Base-by-base conservation (phyloP, 2,329 filamentous ascomycete genomes). In the Xylaria sp. region DNA sequence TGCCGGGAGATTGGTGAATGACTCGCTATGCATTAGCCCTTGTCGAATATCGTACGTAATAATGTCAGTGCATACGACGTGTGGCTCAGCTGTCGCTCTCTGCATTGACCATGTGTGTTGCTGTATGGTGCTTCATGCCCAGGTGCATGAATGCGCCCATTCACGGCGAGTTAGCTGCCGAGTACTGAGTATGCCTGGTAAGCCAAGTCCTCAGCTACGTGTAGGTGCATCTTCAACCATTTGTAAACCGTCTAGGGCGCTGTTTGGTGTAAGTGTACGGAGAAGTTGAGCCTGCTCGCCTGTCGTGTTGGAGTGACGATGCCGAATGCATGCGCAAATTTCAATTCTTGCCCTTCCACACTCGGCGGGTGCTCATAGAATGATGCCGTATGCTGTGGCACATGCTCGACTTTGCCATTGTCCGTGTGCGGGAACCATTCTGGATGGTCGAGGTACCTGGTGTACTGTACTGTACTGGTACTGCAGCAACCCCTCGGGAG, bases 1-100 rank as follows among this genome's bases (percentile, higher is more conserved):
- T 72, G 70, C 70, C 69, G 70, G 63, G 63, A 66, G 63, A 66
- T 72, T 69, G 65, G 70, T 68, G 59, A 72, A 69, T 72, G 70
- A 72, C 70, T 72, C 70, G 70, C 68, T 69, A 28, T 71, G 70
- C 70, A 71, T 71, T 20, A 58, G 56, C 68, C 70, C 70, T 61
- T 71, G 70, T 67, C 65, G 57, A 54, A 44, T 66, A 70, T 72
- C 67, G 58, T 71, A 71, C 66, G 69, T 71, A 71, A 69, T 71
- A 69, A 68, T 69, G 66, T 69, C 63, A 65, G 63, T 69, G 61
- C 65, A 69, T 67, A 65, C 68, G 56, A 69, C 52, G 56, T 70
- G 65, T 70, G 68, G 68, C 65, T 66, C 61, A 68, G 65, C 52
- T 65, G 62, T 65, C 48, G 65, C 57, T 63, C 41, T 68, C 57